These are phyloP conservation scores for Kuraishia cidri DNA, from an alignment of 805 yeast species.

Conservation along the genomic window DNA sequence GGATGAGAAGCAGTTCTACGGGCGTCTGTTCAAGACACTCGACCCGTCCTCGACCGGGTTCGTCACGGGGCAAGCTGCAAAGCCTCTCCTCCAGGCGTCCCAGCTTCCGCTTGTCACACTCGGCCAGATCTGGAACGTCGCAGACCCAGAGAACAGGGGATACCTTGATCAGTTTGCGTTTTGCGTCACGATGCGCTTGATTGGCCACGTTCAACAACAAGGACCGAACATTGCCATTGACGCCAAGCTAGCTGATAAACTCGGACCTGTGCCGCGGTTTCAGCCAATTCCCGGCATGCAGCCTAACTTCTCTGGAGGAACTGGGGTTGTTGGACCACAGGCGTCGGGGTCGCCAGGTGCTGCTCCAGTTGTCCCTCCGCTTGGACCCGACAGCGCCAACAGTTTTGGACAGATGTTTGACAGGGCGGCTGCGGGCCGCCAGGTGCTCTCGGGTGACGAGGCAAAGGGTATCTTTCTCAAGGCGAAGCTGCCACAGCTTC, in stretches of 20 bases:
- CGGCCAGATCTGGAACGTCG: conserved; percentile 90
- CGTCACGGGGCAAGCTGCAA: conserved; percentile 82
- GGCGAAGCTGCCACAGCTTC: conserved; percentile 73
- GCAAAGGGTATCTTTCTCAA: conserved; percentile 85
- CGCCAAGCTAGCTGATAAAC: conserved; percentile 40
- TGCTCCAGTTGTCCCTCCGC: conserved; percentile 25
- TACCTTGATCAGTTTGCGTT: conserved; percentile 75
- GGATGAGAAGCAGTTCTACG: conserved; percentile 70
- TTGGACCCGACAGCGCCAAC: conserved; percentile 48
- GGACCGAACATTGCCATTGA: conserved; percentile 53
- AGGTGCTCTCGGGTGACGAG: conserved; percentile 52
- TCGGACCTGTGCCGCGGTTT: conserved; percentile 63
- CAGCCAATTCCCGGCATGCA: conserved; percentile 26
- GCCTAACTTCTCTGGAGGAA: too few relatives aligned
- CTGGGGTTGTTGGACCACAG: conserved; percentile 21
- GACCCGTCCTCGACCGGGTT: conserved; percentile 76
- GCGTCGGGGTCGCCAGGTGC: not conserved
- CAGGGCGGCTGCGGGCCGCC: conserved; percentile 40
- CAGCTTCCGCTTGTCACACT: conserved; percentile 70
- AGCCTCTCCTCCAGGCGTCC: conserved; percentile 75
- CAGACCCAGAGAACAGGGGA: conserved; percentile 88
- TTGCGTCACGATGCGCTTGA: conserved; percentile 77
- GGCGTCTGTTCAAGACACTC: conserved; percentile 67
- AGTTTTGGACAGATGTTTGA: conserved; percentile 68
- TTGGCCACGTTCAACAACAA: conserved; percentile 87